These are phyloP conservation scores for Hydnomerulius pinastri DNA, from an alignment of 768 basidiomycete species.

Conservation along the genomic window DNA sequence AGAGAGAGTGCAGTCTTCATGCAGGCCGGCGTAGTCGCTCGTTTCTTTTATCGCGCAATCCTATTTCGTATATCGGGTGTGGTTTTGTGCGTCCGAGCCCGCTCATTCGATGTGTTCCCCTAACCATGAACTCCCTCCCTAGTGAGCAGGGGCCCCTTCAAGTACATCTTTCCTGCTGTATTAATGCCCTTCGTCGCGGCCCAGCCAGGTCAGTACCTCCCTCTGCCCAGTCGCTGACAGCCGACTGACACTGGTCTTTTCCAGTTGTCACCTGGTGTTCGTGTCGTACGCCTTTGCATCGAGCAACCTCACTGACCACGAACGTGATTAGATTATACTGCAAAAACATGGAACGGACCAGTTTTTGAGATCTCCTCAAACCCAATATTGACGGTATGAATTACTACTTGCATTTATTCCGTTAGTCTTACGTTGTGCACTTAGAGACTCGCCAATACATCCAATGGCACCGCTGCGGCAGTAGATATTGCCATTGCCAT, in stretches of 20 bases:
- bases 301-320: constrained; percentile 4
- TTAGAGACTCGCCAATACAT: constrained; percentile 15
- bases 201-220: constrained; percentile 14
- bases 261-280: constrained; percentile 20
- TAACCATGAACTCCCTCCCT: background rate
- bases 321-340: constrained; percentile 13
- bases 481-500: constrained; percentile 23
- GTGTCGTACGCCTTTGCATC: background rate
- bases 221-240: background rate
- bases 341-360: constrained; percentile 15
- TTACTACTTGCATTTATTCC: background rate
- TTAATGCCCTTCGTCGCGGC: constrained; percentile 19
- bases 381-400: constrained; percentile 16
- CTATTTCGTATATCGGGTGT: constrained; percentile 29
- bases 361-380: constrained; percentile 14
- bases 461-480: constrained; percentile 13
- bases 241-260: background rate
- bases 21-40: constrained; percentile 11
- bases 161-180: constrained; percentile 19
- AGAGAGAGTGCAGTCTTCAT: too few relatives aligned
- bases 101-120: background rate
- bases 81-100: constrained; percentile 16
- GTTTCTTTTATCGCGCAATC: constrained; percentile 23
- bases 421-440: constrained; percentile 6
- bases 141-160: constrained; percentile 17